These are phyloP conservation scores for Salinomyces thailandicus DNA, from an alignment of 2,329 filamentous ascomycete genomes.

Conservation along the genomic window DNA sequence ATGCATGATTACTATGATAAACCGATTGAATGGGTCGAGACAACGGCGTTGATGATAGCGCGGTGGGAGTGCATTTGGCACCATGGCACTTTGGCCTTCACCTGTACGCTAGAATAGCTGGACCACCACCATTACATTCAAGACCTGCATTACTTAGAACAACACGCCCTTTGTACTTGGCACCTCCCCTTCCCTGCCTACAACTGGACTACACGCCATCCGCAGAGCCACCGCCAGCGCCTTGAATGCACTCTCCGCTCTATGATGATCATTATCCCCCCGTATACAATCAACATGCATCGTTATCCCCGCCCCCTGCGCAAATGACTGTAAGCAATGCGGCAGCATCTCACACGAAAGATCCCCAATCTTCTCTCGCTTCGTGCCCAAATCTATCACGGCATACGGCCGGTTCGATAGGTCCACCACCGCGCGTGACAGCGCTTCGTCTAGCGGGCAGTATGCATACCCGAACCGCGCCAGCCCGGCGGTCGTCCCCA, in stretches of 20 bases:
- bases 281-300: slow-evolving; percentile 87
- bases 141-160: slow-evolving; percentile 24
- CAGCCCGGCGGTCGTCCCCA: slow-evolving; percentile 68
- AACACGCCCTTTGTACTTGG: slow-evolving; percentile 94
- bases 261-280: slow-evolving; percentile 90
- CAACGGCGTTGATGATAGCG: no score
- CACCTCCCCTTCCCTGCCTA: slow-evolving; percentile 80
- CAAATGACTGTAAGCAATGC: slow-evolving; percentile 90
- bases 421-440: slow-evolving; percentile 88
- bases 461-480: slow-evolving; percentile 88
- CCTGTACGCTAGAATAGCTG: slow-evolving; percentile 6
- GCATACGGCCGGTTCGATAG: slow-evolving; percentile 83
- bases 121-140: not conserved
- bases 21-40: no score
- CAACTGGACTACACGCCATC: slow-evolving; percentile 62
- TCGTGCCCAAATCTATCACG: slow-evolving; percentile 73
- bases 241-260: slow-evolving; percentile 95
- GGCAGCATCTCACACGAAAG: slow-evolving; percentile 94
- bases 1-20: slow-evolving; percentile 1
- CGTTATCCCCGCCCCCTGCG: slow-evolving; percentile 80
- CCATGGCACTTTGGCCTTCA: not conserved
- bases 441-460: slow-evolving; percentile 86
- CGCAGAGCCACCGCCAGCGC: slow-evolving; percentile 79
- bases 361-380: slow-evolving; percentile 86
- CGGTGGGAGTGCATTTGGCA: no score